A percentile compares a stretch with the other conserved stretches of the same genome.
These are phyloP conservation scores for Monosporozyma aerobia DNA, from an alignment of 805 yeast species.

Conservation along the genomic window DNA sequence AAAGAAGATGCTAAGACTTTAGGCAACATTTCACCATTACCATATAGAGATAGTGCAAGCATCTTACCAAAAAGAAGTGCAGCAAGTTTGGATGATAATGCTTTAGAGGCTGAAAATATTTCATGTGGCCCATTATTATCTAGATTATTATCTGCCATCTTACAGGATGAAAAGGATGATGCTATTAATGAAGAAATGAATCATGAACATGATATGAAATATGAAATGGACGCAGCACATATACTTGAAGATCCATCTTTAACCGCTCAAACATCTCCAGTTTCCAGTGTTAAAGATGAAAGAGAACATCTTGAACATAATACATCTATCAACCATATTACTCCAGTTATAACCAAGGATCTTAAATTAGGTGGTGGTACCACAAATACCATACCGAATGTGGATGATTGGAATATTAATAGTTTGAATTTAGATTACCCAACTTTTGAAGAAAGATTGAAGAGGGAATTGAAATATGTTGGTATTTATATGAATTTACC, in stretches of 20 bases:
- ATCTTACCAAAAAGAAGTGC: slow-evolving; percentile 50
- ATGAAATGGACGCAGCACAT: background rate
- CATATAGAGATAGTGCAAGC: slow-evolving; percentile 36
- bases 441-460: slow-evolving; percentile 77
- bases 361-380: slow-evolving; percentile 12
- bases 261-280: background rate
- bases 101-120: slow-evolving; percentile 60
- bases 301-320: background rate
- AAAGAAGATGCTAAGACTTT: slow-evolving; percentile 59
- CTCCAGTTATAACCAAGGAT: background rate
- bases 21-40: slow-evolving; percentile 36
- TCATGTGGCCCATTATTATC: slow-evolving; percentile 90
- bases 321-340: background rate
- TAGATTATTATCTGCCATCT: slow-evolving; percentile 70
- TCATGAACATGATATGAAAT: background rate
- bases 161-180: slow-evolving; percentile 28
- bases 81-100: slow-evolving; percentile 43
- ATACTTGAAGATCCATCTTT: background rate
- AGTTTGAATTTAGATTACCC: slow-evolving; percentile 53
- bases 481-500: slow-evolving; percentile 70
- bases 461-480: slow-evolving; percentile 78
- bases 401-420: slow-evolving; percentile 40
- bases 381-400: slow-evolving; percentile 32
- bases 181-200: background rate
- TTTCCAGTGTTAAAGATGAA: background rate